phyloP scores from a whole-genome alignment of 805 yeast genomes.

The Nakazawaea ambrosiae region DNA sequence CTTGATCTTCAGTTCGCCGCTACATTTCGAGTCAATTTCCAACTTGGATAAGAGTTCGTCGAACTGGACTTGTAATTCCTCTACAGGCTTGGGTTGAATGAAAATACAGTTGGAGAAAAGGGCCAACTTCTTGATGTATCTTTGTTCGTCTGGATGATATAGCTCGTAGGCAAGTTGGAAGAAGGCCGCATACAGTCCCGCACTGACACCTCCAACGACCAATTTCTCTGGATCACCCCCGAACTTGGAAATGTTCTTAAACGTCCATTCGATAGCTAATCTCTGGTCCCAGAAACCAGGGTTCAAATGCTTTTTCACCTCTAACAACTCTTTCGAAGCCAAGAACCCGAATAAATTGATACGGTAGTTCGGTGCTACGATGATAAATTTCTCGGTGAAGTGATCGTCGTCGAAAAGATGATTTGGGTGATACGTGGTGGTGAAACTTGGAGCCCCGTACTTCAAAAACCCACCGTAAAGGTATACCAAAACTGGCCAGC shows the following conservation, averaged over 20 bases:
- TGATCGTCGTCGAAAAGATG: slow-evolving; percentile 21
- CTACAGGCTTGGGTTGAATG: slow-evolving; percentile 30
- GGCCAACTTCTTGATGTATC: slow-evolving; percentile 30
- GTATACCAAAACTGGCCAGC: slow-evolving; percentile 35
- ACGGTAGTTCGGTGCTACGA: slow-evolving; percentile 33
- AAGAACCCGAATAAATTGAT: slow-evolving; percentile 32
- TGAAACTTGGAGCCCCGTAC: slow-evolving; percentile 21
- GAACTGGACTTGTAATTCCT: slow-evolving; percentile 28
- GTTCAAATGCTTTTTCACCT: slow-evolving; percentile 22
- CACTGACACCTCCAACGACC: slow-evolving; percentile 39
- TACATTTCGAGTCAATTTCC: slow-evolving; percentile 13
- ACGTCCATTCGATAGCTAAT: slow-evolving; percentile 38
- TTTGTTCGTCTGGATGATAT: slow-evolving; percentile 31
- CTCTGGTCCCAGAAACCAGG: slow-evolving; percentile 42
- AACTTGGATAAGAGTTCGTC: slow-evolving; percentile 26
- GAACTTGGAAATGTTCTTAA: slow-evolving; percentile 31
- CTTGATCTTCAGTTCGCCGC: slow-evolving; percentile 17
- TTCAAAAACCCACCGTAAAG: slow-evolving; percentile 40
- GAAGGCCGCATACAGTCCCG: slow-evolving; percentile 37
- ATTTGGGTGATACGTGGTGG: slow-evolving; percentile 17
- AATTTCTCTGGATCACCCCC: slow-evolving; percentile 39
- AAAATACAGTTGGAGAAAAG: slow-evolving; percentile 30
- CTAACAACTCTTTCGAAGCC: slow-evolving; percentile 29
- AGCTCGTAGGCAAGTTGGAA: slow-evolving; percentile 35
- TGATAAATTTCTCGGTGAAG: slow-evolving; percentile 25